These are phyloP conservation scores for Suhomyces taliae DNA, from an alignment of 1,139 yeast species.

Conservation along the genomic window DNA sequence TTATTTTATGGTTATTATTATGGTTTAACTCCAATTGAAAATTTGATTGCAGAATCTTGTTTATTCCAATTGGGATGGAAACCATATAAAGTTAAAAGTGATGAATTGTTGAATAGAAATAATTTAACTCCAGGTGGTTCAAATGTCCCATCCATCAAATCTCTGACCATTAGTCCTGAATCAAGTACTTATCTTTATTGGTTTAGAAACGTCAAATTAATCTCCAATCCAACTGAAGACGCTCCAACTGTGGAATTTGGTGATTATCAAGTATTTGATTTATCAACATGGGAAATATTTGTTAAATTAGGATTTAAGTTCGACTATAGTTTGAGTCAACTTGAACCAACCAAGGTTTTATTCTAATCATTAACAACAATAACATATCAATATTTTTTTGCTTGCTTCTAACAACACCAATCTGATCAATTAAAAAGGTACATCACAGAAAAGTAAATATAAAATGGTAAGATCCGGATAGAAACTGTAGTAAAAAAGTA, in stretches of 20 bases:
- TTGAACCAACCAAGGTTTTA: slow-evolving; percentile 29
- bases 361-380: slow-evolving; percentile 9
- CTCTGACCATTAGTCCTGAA: background rate
- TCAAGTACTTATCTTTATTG: slow-evolving; percentile 29
- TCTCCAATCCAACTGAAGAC: slow-evolving; percentile 18
- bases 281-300: slow-evolving; percentile 44
- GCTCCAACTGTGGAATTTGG: slow-evolving; percentile 30
- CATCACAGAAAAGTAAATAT: too few species aligned
- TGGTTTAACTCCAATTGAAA: slow-evolving; percentile 47
- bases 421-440: too few species aligned
- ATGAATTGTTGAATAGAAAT: slow-evolving; percentile 4
- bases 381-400: too few species aligned
- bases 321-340: slow-evolving; percentile 32
- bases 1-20: slow-evolving; percentile 62
- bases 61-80: slow-evolving; percentile 46
- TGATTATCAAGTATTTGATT: slow-evolving; percentile 48
- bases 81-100: slow-evolving; percentile 29
- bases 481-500: too few species aligned
- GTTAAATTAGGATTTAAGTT: slow-evolving; percentile 40
- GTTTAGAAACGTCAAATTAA: slow-evolving; percentile 35
- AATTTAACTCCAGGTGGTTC: slow-evolving; percentile 4
- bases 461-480: too few species aligned
- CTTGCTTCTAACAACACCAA: too few species aligned
- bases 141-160: slow-evolving; percentile 3
- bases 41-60: slow-evolving; percentile 44